Percentiles rank a stretch among this genome's conserved stretches.
These are phyloP conservation scores for Rhododendron griersonianum DNA, from an alignment of 148 eudicot species.

Conservation along the genomic window DNA sequence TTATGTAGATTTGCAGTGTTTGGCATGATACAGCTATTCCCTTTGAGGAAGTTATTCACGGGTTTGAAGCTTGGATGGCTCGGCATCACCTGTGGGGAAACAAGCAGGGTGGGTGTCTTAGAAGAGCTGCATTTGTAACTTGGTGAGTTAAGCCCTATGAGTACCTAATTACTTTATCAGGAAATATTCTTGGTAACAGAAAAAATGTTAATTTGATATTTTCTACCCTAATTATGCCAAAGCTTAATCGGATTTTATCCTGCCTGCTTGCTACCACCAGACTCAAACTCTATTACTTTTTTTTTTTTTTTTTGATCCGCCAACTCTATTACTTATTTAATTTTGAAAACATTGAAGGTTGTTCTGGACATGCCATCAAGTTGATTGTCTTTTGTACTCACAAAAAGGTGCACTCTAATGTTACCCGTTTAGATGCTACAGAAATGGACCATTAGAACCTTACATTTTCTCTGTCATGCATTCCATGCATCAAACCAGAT, in stretches of 20 bases:
- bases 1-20: constrained; percentile 57
- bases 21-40: constrained; percentile 97
- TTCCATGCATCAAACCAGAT: not conserved
- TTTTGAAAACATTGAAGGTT: not conserved
- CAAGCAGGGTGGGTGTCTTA: constrained; percentile 46
- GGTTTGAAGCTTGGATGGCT: constrained; percentile 86
- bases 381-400: not conserved
- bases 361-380: not conserved
- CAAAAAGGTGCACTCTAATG: not conserved
- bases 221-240: not conserved
- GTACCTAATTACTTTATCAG: not conserved
- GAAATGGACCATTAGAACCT: not conserved
- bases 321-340: not conserved
- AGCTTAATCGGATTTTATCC: not conserved
- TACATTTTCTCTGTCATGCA: not conserved
- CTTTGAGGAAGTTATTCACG: constrained; percentile 74
- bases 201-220: not conserved
- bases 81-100: constrained; percentile 51
- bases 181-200: not conserved
- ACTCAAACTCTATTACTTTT: too few relatives aligned
- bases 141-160: constrained; percentile 52
- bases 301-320: too few relatives aligned
- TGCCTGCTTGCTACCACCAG: not conserved
- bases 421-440: not conserved
- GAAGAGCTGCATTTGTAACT: constrained; percentile 80